phyloP scores from a whole-genome alignment of 208 protist genomes.

The Vickermania spadyakhi region DNA sequence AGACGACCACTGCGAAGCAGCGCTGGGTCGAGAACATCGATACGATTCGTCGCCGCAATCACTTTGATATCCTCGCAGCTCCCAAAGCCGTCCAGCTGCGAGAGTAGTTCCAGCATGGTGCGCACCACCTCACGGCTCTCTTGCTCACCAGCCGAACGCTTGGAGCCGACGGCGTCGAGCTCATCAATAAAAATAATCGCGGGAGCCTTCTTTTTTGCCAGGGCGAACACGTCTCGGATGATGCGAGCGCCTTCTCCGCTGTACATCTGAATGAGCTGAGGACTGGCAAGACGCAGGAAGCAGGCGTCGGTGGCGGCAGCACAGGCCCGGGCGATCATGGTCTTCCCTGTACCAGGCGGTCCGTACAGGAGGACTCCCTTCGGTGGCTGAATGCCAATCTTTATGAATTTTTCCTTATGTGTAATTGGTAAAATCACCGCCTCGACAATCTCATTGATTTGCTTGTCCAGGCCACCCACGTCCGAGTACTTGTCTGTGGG shows the following conservation, averaged over 20 bases:
- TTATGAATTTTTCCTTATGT: constrained; percentile 97
- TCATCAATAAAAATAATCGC: constrained; percentile 99
- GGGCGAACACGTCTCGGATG: constrained; percentile 99
- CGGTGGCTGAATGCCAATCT: constrained; percentile 99
- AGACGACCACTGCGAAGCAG: constrained; percentile 98
- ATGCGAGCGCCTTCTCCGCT: constrained; percentile 98
- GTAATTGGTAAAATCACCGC: constrained; percentile 99
- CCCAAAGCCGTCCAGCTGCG: constrained; percentile 99
- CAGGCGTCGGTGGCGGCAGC: constrained; percentile 98
- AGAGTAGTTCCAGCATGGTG: constrained; percentile 99
- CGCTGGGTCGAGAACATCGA: constrained; percentile 99
- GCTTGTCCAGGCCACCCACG: constrained; percentile 99
- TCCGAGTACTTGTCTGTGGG: constrained; percentile 99
- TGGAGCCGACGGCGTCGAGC: constrained; percentile 99
- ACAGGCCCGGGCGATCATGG: constrained; percentile 97
- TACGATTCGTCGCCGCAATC: constrained; percentile 99
- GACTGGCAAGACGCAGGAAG: constrained; percentile 99
- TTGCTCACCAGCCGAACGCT: constrained; percentile 96
- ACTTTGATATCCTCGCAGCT: constrained; percentile 98
- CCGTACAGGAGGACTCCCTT: constrained; percentile 98
- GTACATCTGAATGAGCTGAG: constrained; percentile 98
- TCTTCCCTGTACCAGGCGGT: constrained; percentile 97
- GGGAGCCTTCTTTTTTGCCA: constrained; percentile 99
- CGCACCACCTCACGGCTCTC: constrained; percentile 98
- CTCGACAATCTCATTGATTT: constrained; percentile 98